Evolutionary conservation across 2,329 filamentous ascomycete species (phyloP), one percentile per base, ranked within the genome.

Genomic region (Didymella sp.): DNA sequence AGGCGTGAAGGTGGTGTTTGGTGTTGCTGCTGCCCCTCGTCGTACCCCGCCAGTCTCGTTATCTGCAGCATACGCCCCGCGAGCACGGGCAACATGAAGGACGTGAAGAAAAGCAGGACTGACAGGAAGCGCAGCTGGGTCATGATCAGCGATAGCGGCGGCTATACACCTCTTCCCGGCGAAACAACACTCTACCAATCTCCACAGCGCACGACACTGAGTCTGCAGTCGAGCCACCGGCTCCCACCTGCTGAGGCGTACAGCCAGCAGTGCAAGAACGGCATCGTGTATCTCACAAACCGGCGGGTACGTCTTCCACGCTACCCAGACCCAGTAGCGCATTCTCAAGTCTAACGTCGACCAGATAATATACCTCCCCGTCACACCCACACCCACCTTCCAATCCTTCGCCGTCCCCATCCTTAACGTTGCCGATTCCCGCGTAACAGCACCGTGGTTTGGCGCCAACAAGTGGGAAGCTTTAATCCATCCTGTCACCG

Each of bases 401-500:
- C 88, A 94, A 74, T 96, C 92, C 46, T 97, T 98, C 77, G 92
- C 92, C 38, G 88, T 89, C 0, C 93, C 93, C 37, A 89, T 97
- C 59, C 84, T 96, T 62, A 93, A 94, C 73, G 85, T 96, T 41
- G 86, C 91, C 76, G 94, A 98, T 76, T 90, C 90, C 6, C 91
- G 90, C 70, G 90, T 96, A 59, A 87, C 89, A 28, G 91, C 93
- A 2, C 93, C 94, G 30, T 96, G 93, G 82, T 96, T 96, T 75
- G 93, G 94, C 19, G 89, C 92, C 4, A 97, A 96, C 81, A 89
- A 90, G 63, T 98, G 93, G 93, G 87, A 87, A 53, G 89, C 90
- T 22, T 80, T 89, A 41, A 87, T 96, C 56, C 89, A 89, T 67
- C 92, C 94, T 1, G 91, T 96, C 22, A 80, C 89, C 1, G 90